Evolutionary conservation across 2,329 filamentous ascomycete genomes (phyloP), one percentile per base, ranked within the genome.

Genomic region (Sclerotinia borealis): DNA sequence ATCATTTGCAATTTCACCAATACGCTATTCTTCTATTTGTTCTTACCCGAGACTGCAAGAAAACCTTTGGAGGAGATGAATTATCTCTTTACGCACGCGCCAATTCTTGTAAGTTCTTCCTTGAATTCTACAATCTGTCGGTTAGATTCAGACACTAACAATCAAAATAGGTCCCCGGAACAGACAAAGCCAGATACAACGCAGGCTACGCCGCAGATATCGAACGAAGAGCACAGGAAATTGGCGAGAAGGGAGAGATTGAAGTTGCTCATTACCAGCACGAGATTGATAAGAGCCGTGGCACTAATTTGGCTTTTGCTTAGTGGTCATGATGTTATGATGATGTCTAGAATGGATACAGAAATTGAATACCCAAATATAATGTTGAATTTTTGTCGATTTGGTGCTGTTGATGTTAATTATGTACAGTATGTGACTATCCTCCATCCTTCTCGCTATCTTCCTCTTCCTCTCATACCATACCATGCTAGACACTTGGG

Each of bases 1-100:
- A 78, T 83, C 65, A 70, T 89, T 37, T 88, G 87, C 74, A 90
- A 90, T 73, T 84, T 88, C 70, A 87, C 85, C 31, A 88, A 88
- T 67, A 85, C 85, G 0, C 34, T 87, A 36, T 88, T 86, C 77
- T 90, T 90, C 78, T 90, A 85, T 80, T 78, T 81, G 2, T 75
- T 90, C 56, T 78, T 89, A 47, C 87, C 87, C 0, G 87, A 90
- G 76, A 90, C 87, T 0, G 81, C 81, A 60, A 83, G 81, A 68
- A 77, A 85, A 19, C 83, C 86, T 0, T 79, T 90, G 1, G 87
- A 90, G 70, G 74, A 76, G 61, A 76, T 77, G 74, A 75, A 76
- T 43, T 73, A 73, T 60, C 65, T 76, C 9, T 77, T 77, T 59
- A 74, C 73, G 2, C 69, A 75, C 64, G 84, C 86, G 0, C 86